Evolutionary conservation across 1,284 basidiomycete genomes (phyloP), one percentile per base, ranked within the genome.

Genomic region (Thelephora terrestris): DNA sequence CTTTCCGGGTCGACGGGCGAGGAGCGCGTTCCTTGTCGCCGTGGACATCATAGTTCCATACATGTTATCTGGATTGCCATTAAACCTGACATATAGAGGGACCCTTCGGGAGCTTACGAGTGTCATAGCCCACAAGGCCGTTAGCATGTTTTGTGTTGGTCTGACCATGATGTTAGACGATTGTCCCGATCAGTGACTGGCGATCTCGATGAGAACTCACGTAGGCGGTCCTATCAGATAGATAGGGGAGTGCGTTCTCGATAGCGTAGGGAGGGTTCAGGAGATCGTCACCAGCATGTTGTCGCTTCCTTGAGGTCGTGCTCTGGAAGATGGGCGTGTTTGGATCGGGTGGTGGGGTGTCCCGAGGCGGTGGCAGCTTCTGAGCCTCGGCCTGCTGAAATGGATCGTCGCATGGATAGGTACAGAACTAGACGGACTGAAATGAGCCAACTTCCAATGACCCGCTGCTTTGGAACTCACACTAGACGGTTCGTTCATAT

Each of bases 41-140:
- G 68, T 67, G 7, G 79, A 79, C 81, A 85, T 85, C 75, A 83
- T 81, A 5, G 76, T 77, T 1, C 83, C 83, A 58, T 76, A 85
- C 12, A 86, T 61, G 52, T 85, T 85, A 65, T 85, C 67, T 64
- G 53, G 17, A 32, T 35, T 5, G 4, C 20, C 24, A 46, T 35
- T 35, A 10, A 36, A 44, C 17, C 17, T 27, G 39, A 24, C 16
- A 20, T 9, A 37, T 16, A 23, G 17, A 48, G 21, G 1, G 32
- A 20, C 10, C 10, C 36, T 43, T 17, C 29, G 14, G 36, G 6
- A n/a, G 58, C 64, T 47, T 49, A 67, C 67, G 79, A 1, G 71
- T 72, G 54, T 83, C 73, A 58, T 85, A 85, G 58, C 81, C 78
- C 7, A 74, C 58, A 9, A 82, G 64, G 2, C 79, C 80, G 54